phyloP scores from a whole-genome alignment of 805 yeast species.

The Dipodascus geniculatus region DNA sequence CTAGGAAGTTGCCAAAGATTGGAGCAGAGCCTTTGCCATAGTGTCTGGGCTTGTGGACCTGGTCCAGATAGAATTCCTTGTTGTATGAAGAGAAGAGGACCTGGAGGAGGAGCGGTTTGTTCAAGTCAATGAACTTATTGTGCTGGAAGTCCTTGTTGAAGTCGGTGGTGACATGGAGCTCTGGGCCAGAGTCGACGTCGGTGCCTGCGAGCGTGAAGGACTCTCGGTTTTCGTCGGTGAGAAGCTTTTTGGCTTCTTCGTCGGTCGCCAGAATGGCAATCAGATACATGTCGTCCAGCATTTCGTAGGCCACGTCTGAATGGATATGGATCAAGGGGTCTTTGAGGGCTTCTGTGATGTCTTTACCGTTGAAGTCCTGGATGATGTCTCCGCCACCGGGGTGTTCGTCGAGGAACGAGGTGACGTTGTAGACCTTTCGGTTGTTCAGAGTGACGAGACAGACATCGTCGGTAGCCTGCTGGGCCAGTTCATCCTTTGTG shows the following conservation, averaged over 20 bases:
- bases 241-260: constrained; percentile 61
- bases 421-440: constrained; percentile 77
- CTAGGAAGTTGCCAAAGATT: constrained; percentile 85
- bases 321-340: constrained; percentile 68
- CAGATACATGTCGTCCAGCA: constrained; percentile 67
- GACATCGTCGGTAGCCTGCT: constrained; percentile 35
- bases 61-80: constrained; percentile 86
- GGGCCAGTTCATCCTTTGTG: constrained; percentile 39
- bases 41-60: constrained; percentile 96
- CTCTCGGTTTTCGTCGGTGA: constrained; percentile 39
- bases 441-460: constrained; percentile 68
- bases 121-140: constrained; percentile 80
- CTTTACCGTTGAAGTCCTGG: constrained; percentile 28
- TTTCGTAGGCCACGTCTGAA: constrained; percentile 75
- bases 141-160: constrained; percentile 53
- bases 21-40: constrained; percentile 97
- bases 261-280: constrained; percentile 77
- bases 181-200: constrained; percentile 57
- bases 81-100: constrained; percentile 63
- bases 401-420: constrained; percentile 59
- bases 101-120: constrained; percentile 70
- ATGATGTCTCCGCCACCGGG: constrained; percentile 57
- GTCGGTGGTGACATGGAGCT: constrained; percentile 71
- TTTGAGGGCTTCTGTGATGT: constrained; percentile 57
- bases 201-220: constrained; percentile 26